These are phyloP conservation scores for Exophiala sp. DNA, from an alignment of 2,329 filamentous ascomycete genomes.

Conservation along the genomic window DNA sequence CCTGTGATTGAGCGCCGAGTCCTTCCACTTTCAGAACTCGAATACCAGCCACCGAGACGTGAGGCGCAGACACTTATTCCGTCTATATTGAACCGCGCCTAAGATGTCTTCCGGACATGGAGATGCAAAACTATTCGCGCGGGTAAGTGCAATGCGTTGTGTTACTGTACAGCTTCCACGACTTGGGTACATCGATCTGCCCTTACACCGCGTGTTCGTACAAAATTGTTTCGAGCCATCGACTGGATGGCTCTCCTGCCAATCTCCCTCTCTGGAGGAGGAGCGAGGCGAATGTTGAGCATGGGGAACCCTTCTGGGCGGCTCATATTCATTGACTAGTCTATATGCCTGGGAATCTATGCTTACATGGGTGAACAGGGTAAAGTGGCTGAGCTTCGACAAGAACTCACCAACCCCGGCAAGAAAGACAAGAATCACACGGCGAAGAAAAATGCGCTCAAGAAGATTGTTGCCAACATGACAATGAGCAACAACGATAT, in stretches of 20 bases:
- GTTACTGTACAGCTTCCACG: slow-evolving; percentile 1
- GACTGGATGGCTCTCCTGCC: too few species aligned
- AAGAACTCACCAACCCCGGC: slow-evolving; percentile 84
- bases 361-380: slow-evolving; percentile 57
- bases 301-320: not conserved
- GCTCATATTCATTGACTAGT: too few species aligned
- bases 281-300: too few species aligned
- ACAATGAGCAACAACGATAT: slow-evolving; percentile 99
- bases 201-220: too few species aligned
- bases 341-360: not conserved
- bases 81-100: not conserved
- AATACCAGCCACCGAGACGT: too few species aligned
- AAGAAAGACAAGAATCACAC: slow-evolving; percentile 98
- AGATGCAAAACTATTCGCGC: slow-evolving; percentile 98
- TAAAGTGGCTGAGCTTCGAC: slow-evolving; percentile 94
- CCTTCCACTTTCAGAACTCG: not conserved
- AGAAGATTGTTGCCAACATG: slow-evolving; percentile 99
- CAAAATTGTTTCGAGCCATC: too few species aligned
- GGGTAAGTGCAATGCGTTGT: slow-evolving; percentile 62
- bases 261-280: too few species aligned
- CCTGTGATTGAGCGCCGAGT: not conserved
- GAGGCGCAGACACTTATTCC: not conserved
- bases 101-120: slow-evolving; percentile 65
- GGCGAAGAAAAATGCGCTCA: slow-evolving; percentile 93
- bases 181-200: not conserved